Conservation (phyloP, 331 rosid species). For the Malus hybrid region DNA sequence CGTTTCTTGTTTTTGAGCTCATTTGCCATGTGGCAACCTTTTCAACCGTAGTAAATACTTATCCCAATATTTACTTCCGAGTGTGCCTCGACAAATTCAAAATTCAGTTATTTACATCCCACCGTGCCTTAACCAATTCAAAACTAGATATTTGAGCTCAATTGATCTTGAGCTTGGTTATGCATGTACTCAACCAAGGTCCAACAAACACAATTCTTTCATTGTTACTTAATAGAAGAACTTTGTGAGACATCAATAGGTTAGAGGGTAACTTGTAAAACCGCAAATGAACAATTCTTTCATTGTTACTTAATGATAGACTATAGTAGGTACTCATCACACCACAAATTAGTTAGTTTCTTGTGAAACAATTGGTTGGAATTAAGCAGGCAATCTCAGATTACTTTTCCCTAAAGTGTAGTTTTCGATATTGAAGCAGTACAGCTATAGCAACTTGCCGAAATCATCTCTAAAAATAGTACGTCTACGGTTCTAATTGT, state of each 20-base stretch:
- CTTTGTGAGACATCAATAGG: neutral
- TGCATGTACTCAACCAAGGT: neutral
- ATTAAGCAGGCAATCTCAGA: neutral
- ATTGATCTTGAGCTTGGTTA: neutral
- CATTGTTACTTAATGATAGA: no score
- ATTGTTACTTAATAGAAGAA: neutral
- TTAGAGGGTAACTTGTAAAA: no score
- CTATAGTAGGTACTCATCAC: neutral
- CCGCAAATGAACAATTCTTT: no score
- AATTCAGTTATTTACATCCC: no score
- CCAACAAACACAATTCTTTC: neutral
- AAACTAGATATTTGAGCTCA: neutral
- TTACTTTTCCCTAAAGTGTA: neutral
- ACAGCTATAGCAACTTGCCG: neutral
- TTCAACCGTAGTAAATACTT: neutral
- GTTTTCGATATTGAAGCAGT: neutral
- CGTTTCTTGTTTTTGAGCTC: neutral
- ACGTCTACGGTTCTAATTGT: neutral
- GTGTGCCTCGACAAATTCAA: neutral
- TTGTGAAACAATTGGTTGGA: neutral
- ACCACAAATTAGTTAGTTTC: neutral
- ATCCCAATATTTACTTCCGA: neutral
- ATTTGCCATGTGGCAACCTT: neutral
- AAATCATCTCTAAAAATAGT: neutral
- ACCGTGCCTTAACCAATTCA: neutral